phyloP scores from a whole-genome alignment of 306 rosid species.

The Canavalia gladiata region DNA sequence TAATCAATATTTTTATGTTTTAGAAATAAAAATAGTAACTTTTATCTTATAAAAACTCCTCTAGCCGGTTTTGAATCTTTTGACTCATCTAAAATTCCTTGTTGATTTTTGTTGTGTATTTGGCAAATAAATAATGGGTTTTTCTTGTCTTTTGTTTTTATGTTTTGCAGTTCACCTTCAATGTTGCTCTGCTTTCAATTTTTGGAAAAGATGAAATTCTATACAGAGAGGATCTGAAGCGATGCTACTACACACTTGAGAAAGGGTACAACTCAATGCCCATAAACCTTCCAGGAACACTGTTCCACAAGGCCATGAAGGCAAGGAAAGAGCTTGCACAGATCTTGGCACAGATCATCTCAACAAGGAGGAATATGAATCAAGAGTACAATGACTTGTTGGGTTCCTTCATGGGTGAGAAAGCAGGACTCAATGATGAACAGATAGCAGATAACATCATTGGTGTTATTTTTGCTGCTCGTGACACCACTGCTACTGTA shows the following conservation, averaged over 20 bases:
- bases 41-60: too few species aligned
- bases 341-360: conserved; percentile 72
- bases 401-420: conserved; percentile 80
- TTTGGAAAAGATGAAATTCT: conserved; percentile 79
- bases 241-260: conserved; percentile 87
- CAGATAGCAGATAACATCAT: conserved; percentile 91
- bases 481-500: conserved; percentile 92
- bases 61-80: too few species aligned
- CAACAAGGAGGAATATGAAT: conserved; percentile 66
- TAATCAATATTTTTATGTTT: too few species aligned
- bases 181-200: conserved; percentile 82
- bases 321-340: conserved; percentile 85
- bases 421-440: conserved; percentile 82
- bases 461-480: conserved; percentile 93
- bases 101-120: not conserved
- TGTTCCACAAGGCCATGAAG: conserved; percentile 89
- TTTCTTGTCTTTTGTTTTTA: not conserved
- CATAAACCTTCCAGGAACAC: conserved; percentile 85
- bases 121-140: conserved; percentile 28
- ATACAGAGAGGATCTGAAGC: conserved; percentile 78
- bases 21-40: too few species aligned
- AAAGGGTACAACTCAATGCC: conserved; percentile 98
- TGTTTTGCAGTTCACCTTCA: conserved; percentile 77
- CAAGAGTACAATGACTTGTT: conserved; percentile 70
- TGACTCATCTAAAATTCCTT: not conserved